A percentile compares a stretch with the other conserved stretches of the same genome.
Conservation (phyloP, 257 asterid genomes). For the Solanum pennellii region DNA sequence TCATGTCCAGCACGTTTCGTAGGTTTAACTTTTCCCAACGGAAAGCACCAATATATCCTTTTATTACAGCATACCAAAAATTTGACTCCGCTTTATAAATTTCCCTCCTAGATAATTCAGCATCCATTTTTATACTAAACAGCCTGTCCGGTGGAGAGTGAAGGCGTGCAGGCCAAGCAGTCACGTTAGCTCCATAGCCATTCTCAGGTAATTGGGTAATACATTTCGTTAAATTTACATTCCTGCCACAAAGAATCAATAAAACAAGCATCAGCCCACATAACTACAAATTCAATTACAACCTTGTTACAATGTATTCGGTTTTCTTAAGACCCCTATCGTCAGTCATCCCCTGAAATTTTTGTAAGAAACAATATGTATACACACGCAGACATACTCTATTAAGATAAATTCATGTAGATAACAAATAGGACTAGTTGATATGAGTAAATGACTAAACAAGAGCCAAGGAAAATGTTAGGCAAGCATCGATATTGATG, state of each 20-base stretch:
- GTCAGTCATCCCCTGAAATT: not conserved
- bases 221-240: slow-evolving; percentile 27
- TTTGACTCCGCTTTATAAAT: slow-evolving; percentile 49
- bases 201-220: slow-evolving; percentile 41
- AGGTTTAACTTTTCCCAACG: slow-evolving; percentile 16
- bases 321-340: not conserved
- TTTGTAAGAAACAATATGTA: not conserved
- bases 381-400: not conserved
- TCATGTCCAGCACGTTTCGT: slow-evolving; percentile 65
- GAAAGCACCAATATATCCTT: slow-evolving; percentile 39
- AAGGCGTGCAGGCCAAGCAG: slow-evolving; percentile 54
- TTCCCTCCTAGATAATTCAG: slow-evolving; percentile 44
- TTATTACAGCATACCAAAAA: slow-evolving; percentile 34
- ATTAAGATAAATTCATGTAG: not conserved
- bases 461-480: not conserved
- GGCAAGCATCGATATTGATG: not conserved
- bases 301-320: not conserved
- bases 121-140: slow-evolving; percentile 53
- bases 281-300: not conserved
- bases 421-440: not conserved
- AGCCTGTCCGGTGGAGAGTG: slow-evolving; percentile 52
- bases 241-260: slow-evolving; percentile 19
- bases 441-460: not conserved
- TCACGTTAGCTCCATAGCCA: slow-evolving; percentile 38
- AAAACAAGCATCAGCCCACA: not conserved